Conservation (phyloP, 306 rosid genomes). For the Vigna nakashimae region DNA sequence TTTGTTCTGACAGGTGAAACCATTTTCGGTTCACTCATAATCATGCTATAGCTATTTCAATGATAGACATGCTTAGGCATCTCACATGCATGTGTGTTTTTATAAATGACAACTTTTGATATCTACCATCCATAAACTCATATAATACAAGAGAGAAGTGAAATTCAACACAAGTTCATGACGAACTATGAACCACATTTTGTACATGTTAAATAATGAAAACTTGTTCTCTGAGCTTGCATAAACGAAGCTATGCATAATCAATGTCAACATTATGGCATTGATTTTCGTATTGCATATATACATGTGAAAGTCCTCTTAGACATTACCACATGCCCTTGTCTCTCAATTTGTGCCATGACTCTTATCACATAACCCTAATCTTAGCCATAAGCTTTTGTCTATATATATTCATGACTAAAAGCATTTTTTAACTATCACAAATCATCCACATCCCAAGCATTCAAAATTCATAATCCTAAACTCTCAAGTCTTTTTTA, state of each 20-base stretch:
- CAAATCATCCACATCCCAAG: conserved; percentile 26
- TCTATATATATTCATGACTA: conserved; percentile 40
- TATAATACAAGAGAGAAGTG: not conserved
- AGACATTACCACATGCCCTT: conserved; percentile 21
- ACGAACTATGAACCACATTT: not conserved
- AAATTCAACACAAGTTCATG: not conserved
- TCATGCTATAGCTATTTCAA: not conserved
- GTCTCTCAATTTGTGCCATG: conserved; percentile 7
- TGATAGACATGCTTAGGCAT: conserved; percentile 28
- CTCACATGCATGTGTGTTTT: not conserved
- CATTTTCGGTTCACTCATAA: not conserved
- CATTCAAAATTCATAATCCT: not conserved
- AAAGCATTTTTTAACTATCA: not conserved
- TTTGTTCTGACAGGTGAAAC: not conserved
- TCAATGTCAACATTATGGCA: not conserved
- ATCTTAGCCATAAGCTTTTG: not conserved
- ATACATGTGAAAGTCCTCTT: not conserved
- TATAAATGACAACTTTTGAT: conserved; percentile 2
- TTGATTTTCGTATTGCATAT: not conserved
- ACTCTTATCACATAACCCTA: conserved; percentile 5
- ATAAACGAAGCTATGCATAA: not conserved
- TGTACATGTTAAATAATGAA: not conserved
- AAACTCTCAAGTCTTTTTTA: not conserved
- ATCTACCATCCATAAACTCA: not conserved
- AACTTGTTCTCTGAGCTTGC: not conserved